Evolutionary conservation across 306 rosid species (phyloP), one percentile per base, ranked within the genome.

Genomic region (Acmispon strigosus): DNA sequence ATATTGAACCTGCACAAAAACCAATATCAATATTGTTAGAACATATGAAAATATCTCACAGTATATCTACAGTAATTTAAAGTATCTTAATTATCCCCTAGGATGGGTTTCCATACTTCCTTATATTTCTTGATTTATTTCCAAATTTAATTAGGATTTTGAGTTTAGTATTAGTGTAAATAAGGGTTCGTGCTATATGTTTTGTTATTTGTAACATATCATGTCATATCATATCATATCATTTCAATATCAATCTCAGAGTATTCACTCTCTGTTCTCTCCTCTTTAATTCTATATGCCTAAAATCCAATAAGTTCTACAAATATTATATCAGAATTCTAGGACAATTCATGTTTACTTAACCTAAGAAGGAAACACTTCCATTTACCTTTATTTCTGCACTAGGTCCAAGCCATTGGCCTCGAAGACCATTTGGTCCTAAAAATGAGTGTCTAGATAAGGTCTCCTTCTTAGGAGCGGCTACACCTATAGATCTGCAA

Each of bases 371-470:
- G 5, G 43, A 20, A 15, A 42, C 52, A 73, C 61, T 61, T 72
- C 36, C 64, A 12, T 13, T 70, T 78, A 91, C 99, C 97, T 91
- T 95, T 49, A 77, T 66, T 80, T 76, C 87, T 44, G 89, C 69
- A 39, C 83, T 87, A 16, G 97, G 96, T 55, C 88, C 97, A 36
- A 63, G 90, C 99, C 99, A 91, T 82, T 95, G 97, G 55, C 90
- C 92, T 68, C 63, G 87, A 67, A 95, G 93, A 78, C 97, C 99
- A 86, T 79, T 91, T 39, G 96, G 97, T 58, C 99, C 99, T 78
- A 95, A 84, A 81, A 91, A 76, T 47, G 97, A 95, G 79, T 95
- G 99, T 80, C 99, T 89, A 57, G 96, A 95, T 83, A 91, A 78
- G 66, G 99, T 95, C 72, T 95, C 99, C 78, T 86, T 89, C 73